These are phyloP conservation scores for Podaxis rugospora DNA, from an alignment of 768 basidiomycete genomes.

Conservation along the genomic window DNA sequence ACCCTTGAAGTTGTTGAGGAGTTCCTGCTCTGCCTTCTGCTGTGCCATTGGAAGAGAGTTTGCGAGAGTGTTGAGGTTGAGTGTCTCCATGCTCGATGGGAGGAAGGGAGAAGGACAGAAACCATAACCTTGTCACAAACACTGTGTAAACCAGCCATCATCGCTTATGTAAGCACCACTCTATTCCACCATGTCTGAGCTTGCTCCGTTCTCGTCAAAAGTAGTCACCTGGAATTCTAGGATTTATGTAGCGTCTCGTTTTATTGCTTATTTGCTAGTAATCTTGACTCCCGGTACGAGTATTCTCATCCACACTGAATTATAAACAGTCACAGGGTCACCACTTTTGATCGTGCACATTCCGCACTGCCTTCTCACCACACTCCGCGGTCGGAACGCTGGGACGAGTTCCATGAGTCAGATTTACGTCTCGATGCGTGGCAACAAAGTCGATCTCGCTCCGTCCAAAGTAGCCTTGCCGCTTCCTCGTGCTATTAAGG, in stretches of 20 bases:
- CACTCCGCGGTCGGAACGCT: neutral
- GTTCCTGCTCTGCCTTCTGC: constrained; percentile 78
- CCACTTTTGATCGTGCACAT: neutral
- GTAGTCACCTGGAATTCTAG: neutral
- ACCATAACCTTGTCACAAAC: neutral
- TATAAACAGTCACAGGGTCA: neutral
- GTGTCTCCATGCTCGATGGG: constrained; percentile 53
- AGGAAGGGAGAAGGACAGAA: constrained; percentile 5
- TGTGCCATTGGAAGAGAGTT: constrained; percentile 68
- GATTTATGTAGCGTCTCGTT: neutral
- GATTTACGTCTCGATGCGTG: no score
- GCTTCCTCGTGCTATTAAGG: neutral
- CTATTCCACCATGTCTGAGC: neutral
- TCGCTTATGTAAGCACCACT: constrained; percentile 3
- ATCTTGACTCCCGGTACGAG: neutral
- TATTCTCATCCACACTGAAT: neutral
- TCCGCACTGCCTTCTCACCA: neutral
- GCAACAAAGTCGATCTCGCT: no score
- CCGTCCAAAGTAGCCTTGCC: neutral
- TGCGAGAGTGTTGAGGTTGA: constrained; percentile 76
- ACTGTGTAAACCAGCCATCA: neutral
- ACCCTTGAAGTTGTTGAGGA: constrained; percentile 83
- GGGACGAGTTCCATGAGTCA: neutral
- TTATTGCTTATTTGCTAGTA: neutral
- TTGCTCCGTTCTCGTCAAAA: neutral